These are phyloP conservation scores for Salix dunnii DNA, from an alignment of 345 rosid species.

Conservation along the genomic window DNA sequence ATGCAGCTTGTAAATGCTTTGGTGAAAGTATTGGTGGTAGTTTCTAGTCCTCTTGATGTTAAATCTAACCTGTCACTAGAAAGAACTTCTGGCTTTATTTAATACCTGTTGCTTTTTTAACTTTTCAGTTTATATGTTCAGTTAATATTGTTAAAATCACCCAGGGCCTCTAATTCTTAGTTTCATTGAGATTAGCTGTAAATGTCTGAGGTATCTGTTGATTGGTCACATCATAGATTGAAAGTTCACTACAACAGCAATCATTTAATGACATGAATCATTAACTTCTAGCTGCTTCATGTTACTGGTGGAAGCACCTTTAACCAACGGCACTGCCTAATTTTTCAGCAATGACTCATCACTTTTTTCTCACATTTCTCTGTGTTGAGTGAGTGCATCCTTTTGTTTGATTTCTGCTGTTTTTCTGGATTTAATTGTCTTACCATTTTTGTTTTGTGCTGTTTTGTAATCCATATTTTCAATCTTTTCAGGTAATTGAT, in stretches of 20 bases:
- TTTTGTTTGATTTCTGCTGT: not conserved
- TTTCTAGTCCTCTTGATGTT: not conserved
- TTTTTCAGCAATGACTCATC: not conserved
- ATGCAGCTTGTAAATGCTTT: not conserved
- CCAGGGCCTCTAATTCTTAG: not conserved
- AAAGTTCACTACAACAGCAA: not conserved
- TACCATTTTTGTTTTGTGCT: not conserved
- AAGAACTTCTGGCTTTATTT: not conserved
- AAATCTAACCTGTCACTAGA: not conserved
- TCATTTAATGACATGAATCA: not conserved
- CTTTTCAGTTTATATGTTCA: not conserved
- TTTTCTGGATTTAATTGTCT: not conserved
- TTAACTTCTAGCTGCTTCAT: not conserved
- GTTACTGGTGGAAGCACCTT: not conserved
- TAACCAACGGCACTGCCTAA: not conserved
- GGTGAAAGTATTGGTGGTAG: not conserved
- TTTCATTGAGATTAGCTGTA: not conserved
- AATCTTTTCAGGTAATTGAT: slow-evolving; percentile 74
- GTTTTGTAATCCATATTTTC: slow-evolving; percentile 15
- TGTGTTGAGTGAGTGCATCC: not conserved
- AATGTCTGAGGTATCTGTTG: not conserved
- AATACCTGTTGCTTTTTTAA: not conserved
- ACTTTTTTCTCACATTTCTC: not conserved
- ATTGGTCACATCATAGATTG: not conserved
- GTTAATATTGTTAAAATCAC: not conserved